Evolutionary conservation across 2,329 filamentous ascomycete species (phyloP).

Genomic region (Alternaria consortialis): DNA sequence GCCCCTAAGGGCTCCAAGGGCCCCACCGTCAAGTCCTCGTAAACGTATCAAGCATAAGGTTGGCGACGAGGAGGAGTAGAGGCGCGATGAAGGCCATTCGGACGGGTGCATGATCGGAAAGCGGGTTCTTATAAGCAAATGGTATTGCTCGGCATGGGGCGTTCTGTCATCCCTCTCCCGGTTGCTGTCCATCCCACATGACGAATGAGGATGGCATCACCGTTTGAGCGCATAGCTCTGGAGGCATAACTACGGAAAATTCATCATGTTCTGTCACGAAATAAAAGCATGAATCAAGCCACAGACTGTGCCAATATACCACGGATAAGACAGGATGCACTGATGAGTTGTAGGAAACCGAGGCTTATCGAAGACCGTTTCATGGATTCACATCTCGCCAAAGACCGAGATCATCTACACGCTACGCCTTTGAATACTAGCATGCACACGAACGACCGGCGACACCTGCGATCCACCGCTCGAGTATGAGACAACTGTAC

Average conservation of each 20-base stretch:
- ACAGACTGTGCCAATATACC: constrained; percentile 10
- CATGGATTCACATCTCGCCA: neutral
- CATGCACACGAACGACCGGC: neutral
- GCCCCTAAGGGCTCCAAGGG: constrained; percentile 84
- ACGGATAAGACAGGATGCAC: neutral
- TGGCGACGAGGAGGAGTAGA: constrained; percentile 27
- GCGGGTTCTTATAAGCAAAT: constrained; percentile 45
- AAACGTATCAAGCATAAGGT: constrained; percentile 22
- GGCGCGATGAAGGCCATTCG: constrained; percentile 39
- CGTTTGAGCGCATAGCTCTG: constrained; percentile 42
- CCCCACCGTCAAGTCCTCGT: constrained; percentile 52
- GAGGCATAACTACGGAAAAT: constrained; percentile 51
- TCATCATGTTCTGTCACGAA: constrained; percentile 53
- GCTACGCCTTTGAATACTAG: neutral
- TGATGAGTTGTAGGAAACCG: neutral
- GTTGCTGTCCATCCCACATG: constrained; percentile 42
- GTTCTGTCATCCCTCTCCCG: constrained; percentile 49
- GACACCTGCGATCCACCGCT: neutral
- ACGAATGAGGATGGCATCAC: constrained; percentile 42
- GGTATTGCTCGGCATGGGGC: constrained; percentile 52
- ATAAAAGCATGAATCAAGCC: constrained; percentile 42
- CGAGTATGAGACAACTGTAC: neutral
- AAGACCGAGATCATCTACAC: neutral
- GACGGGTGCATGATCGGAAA: constrained; percentile 43
- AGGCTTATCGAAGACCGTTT: neutral